phyloP scores from a whole-genome alignment of 257 asterid genomes.

The Solanum chaucha region DNA sequence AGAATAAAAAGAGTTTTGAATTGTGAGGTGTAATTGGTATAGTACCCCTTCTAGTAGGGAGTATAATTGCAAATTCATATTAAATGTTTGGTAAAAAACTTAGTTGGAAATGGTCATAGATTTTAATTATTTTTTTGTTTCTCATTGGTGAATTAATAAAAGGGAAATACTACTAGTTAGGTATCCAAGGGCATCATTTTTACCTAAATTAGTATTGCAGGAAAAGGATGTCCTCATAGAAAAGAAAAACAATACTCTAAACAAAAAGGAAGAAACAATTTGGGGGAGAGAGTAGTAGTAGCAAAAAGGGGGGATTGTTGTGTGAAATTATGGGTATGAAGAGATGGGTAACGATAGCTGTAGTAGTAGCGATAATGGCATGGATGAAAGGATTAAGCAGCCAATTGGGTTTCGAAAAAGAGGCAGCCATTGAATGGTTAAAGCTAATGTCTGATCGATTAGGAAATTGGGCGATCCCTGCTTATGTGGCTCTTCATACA shows the following conservation, averaged over 20 bases:
- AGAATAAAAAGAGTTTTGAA: not conserved
- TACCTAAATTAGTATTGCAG: too few relatives aligned
- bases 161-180: too few relatives aligned
- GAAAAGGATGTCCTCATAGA: too few relatives aligned
- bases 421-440: conserved; percentile 41
- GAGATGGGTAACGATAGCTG: conserved; percentile 32
- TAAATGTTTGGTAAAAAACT: not conserved
- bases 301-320: not conserved
- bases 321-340: not conserved
- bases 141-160: too few relatives aligned
- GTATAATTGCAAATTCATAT: not conserved
- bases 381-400: conserved; percentile 21
- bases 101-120: not conserved
- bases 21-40: not conserved
- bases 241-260: too few relatives aligned
- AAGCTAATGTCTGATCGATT: conserved; percentile 45
- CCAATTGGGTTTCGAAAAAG: conserved; percentile 36
- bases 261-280: too few relatives aligned
- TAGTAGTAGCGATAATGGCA: conserved; percentile 29
- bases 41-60: not conserved
- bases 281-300: not conserved
- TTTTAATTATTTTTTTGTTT: not conserved
- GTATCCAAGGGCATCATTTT: too few relatives aligned
- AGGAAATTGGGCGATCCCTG: conserved; percentile 93
- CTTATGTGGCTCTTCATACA: conserved; percentile 72